These are phyloP conservation scores for Paxillus rubicundulus DNA, from an alignment of 768 basidiomycete genomes.

Conservation along the genomic window DNA sequence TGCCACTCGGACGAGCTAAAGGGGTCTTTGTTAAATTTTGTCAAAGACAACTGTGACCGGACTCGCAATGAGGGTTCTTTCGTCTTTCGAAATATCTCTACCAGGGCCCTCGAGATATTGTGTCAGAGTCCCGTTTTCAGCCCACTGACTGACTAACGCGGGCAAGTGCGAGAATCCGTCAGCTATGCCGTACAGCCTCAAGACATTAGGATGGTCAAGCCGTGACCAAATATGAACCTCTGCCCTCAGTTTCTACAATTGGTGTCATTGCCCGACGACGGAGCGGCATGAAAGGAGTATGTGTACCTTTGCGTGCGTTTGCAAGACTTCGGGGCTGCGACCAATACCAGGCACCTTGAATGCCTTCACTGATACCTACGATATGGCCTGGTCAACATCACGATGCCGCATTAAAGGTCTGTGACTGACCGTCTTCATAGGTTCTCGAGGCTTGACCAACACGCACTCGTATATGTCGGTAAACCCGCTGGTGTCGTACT, in stretches of 20 bases:
- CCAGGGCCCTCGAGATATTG: slow-evolving; percentile 39
- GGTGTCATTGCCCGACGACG: neutral
- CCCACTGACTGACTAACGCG: slow-evolving; percentile 43
- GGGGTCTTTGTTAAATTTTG: neutral
- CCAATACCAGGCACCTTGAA: neutral
- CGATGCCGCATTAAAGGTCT: neutral
- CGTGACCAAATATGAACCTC: slow-evolving; percentile 40
- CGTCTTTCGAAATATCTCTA: slow-evolving; percentile 34
- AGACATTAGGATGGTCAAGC: slow-evolving; percentile 37
- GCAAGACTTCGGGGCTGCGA: neutral
- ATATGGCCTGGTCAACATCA: too few species aligned
- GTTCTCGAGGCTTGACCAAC: slow-evolving; percentile 17
- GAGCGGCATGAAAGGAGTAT: neutral
- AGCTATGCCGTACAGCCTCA: slow-evolving; percentile 36
- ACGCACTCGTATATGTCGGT: slow-evolving; percentile 44
- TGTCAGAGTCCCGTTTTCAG: slow-evolving; percentile 38
- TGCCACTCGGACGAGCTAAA: slow-evolving; percentile 39
- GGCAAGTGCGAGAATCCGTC: slow-evolving; percentile 36
- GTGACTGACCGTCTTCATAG: neutral
- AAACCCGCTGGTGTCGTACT: slow-evolving; percentile 40
- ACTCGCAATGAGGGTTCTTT: slow-evolving; percentile 37
- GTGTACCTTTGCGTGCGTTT: neutral
- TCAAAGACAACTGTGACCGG: neutral
- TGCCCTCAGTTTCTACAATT: slow-evolving; percentile 22
- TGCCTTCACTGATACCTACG: slow-evolving; percentile 4